Conservation (phyloP, 257 asterid genomes). For the Solanum habrochaites region DNA sequence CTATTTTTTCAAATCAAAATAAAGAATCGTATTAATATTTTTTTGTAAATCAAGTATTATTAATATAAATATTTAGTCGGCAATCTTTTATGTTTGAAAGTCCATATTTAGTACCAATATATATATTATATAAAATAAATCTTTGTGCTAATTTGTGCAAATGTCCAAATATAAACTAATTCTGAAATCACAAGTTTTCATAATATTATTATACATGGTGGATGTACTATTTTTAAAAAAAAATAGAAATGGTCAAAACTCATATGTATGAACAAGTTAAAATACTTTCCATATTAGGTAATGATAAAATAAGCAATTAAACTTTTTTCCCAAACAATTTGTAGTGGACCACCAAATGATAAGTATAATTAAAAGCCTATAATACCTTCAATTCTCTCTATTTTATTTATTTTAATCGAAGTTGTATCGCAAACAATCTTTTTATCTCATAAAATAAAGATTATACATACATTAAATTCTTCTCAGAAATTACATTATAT, state of each 20-base stretch:
- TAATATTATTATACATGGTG: neutral
- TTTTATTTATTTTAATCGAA: neutral
- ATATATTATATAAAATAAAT: neutral
- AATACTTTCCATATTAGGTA: neutral
- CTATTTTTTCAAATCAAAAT: neutral
- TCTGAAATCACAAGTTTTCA: neutral
- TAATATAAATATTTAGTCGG: neutral
- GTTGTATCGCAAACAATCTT: rapidly evolving
- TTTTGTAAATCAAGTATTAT: too few relatives aligned
- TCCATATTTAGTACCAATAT: neutral
- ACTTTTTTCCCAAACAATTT: neutral
- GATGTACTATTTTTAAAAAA: neutral
- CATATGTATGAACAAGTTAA: neutral
- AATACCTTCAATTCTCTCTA: neutral
- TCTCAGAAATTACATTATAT: neutral
- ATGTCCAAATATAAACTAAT: neutral
- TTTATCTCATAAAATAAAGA: neutral
- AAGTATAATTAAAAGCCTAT: neutral
- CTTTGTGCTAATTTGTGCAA: neutral
- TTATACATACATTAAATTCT: rapidly evolving
- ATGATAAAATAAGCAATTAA: neutral
- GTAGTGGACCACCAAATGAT: neutral
- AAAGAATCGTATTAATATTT: neutral
- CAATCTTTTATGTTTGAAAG: neutral
- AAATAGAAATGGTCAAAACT: neutral